Percentiles rank a stretch among this genome's conserved stretches.
Conservation (phyloP, 352 stramenopile species). For the Phytophthora macrochlamydospora region DNA sequence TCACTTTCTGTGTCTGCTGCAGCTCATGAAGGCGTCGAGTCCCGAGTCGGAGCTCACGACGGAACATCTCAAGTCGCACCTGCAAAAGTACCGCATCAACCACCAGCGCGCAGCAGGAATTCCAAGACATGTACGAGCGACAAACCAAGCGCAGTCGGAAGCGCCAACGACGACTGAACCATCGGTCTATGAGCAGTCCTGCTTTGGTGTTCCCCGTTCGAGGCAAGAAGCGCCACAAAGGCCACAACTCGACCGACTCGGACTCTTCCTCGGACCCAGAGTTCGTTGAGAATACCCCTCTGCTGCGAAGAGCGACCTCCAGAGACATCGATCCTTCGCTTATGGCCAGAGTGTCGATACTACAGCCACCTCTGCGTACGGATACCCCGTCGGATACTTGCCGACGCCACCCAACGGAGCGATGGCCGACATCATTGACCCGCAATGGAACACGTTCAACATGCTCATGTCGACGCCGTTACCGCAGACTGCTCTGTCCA, state of each 20-base stretch:
- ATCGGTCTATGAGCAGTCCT: neutral
- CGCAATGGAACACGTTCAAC: slow-evolving; percentile 68
- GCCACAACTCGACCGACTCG: slow-evolving; percentile 18
- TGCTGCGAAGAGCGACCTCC: neutral
- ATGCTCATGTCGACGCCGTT: slow-evolving; percentile 63
- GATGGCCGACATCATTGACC: slow-evolving; percentile 50
- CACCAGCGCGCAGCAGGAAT: slow-evolving; percentile 78
- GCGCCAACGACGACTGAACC: slow-evolving; percentile 32
- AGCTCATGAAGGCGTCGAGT: slow-evolving; percentile 69
- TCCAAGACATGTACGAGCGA: slow-evolving; percentile 75
- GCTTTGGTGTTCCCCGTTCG: slow-evolving; percentile 59
- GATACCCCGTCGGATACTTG: slow-evolving; percentile 14
- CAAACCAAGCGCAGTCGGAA: slow-evolving; percentile 55
- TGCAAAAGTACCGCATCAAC: slow-evolving; percentile 88
- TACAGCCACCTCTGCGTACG: slow-evolving; percentile 15
- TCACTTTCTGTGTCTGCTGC: neutral
- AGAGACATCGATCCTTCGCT: neutral
- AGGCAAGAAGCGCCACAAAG: slow-evolving; percentile 22
- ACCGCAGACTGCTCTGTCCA: slow-evolving; percentile 11
- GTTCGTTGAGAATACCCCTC: slow-evolving; percentile 2
- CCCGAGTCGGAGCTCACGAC: slow-evolving; percentile 63
- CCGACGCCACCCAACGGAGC: neutral
- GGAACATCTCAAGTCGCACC: slow-evolving; percentile 83
- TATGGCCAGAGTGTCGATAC: neutral
- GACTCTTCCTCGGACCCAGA: slow-evolving; percentile 14